Evolutionary conservation across 176 grass and related monocot genomes (phyloP), one percentile per base, ranked within the genome.

Genomic region (Metroxylon sagu): DNA sequence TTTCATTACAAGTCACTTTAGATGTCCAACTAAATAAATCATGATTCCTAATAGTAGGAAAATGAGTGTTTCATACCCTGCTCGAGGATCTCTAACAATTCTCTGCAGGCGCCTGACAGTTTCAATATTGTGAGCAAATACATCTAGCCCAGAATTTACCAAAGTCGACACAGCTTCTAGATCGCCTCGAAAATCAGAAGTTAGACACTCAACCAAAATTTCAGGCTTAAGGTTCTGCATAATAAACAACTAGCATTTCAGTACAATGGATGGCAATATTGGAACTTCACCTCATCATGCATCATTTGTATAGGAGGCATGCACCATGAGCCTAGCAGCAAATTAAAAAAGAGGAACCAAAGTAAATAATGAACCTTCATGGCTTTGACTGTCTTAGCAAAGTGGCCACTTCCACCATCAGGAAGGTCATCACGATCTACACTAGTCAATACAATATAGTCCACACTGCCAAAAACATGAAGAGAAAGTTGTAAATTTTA

Each of bases 81-180:
- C 86, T 50, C 91, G 75, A 27, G 91, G 91, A 81, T 96, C 91
- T 65, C 91, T 96, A 26, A 96, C 86, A 59, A 96, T 80, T 69
- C 72, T 79, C 57, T 96, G 86, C 12, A 96, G 39, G 31, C 86
- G 79, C 74, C 60, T 85, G 60, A 96, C 86, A 0, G 91, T 96
- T 78, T 96, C 91, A 66, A 96, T 90, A 59, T 96, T 90, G 65
- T 96, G 91, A 1, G 91, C 83, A 73, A 80, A 96, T 26, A 96
- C 86, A 77, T 96, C 86, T 31, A 96, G 71, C 17, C 83, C 86
- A 6, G 91, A 96, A 71, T 80, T 76, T 74, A 74, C 71, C 50
- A 96, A 73, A 64, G 74, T 69, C 1, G 80, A 87, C 8, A 90
- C 68, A 0, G 80, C 80, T 66, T 85, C 80, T 59, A 90, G 62